phyloP scores from a whole-genome alignment of 129 eudicot genomes.

The Sambucus nigra region DNA sequence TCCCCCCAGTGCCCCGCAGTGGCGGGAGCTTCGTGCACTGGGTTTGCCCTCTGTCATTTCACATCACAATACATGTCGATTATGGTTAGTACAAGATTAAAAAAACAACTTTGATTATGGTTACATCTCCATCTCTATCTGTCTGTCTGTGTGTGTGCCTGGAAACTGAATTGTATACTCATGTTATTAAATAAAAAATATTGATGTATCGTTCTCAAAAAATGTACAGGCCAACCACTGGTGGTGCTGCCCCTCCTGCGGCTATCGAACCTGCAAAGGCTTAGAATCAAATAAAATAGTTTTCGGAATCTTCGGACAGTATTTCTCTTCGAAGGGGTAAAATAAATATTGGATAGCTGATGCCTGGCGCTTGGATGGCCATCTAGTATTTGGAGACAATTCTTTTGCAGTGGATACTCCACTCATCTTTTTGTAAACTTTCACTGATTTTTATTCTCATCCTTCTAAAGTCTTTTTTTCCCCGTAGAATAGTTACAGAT shows the following conservation, averaged over 20 bases:
- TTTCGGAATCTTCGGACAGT: slow-evolving; percentile 9
- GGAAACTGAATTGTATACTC: not conserved
- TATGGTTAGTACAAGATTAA: too few relatives aligned
- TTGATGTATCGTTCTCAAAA: not conserved
- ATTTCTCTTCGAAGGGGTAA: slow-evolving; percentile 15
- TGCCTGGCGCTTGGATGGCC: slow-evolving; percentile 13
- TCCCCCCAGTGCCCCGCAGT: too few relatives aligned
- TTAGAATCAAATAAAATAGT: too few relatives aligned
- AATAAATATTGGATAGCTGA: slow-evolving; percentile 18
- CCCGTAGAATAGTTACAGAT: slow-evolving; percentile 10
- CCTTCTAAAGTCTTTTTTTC: too few relatives aligned
- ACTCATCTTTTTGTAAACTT: slow-evolving; percentile 8
- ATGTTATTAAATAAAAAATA: not conserved
- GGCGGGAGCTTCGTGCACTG: too few relatives aligned
- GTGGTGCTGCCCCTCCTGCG: slow-evolving; percentile 12
- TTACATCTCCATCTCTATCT: too few relatives aligned
- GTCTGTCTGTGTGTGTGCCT: not conserved
- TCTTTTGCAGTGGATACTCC: slow-evolving; percentile 15
- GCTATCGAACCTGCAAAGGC: slow-evolving; percentile 6
- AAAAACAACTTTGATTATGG: too few relatives aligned
- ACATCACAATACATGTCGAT: too few relatives aligned
- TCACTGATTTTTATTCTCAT: too few relatives aligned
- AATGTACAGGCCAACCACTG: slow-evolving; percentile 12
- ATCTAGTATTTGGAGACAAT: slow-evolving; percentile 9
- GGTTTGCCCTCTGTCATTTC: too few relatives aligned